Percentiles rank a stretch among this genome's conserved stretches.
phyloP scores from a whole-genome alignment of 148 eudicot species.

The Rhododendron henanense region DNA sequence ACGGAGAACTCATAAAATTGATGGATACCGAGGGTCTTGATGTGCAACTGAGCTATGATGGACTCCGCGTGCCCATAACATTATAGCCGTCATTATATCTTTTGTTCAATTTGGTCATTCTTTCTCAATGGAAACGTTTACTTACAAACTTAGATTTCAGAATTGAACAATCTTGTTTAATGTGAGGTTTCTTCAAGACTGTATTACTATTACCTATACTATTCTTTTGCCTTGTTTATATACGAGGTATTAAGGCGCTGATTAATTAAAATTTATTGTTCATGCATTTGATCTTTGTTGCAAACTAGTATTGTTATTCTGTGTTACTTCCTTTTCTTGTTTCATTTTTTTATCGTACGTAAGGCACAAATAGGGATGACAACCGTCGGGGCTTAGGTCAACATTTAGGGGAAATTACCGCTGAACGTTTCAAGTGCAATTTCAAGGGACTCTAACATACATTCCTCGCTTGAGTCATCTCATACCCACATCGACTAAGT shows the following conservation, averaged over 20 bases:
- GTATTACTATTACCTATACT: neutral
- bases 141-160: neutral
- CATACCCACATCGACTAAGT: no score
- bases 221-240: neutral
- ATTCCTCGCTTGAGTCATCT: no score
- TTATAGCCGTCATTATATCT: conserved; percentile 33
- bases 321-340: neutral
- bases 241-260: neutral
- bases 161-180: neutral
- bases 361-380: neutral
- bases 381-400: neutral
- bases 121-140: neutral
- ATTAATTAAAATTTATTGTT: neutral
- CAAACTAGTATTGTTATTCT: neutral
- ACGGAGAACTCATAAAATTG: conserved; percentile 44
- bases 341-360: neutral
- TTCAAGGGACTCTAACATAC: no score
- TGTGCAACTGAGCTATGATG: conserved; percentile 85
- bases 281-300: neutral
- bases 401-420: neutral
- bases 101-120: conserved; percentile 1
- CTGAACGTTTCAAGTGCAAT: no score
- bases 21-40: conserved; percentile 78
- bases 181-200: neutral
- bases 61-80: conserved; percentile 72